Conservation (phyloP, 768 basidiomycete species). For the Suillus bovinus region DNA sequence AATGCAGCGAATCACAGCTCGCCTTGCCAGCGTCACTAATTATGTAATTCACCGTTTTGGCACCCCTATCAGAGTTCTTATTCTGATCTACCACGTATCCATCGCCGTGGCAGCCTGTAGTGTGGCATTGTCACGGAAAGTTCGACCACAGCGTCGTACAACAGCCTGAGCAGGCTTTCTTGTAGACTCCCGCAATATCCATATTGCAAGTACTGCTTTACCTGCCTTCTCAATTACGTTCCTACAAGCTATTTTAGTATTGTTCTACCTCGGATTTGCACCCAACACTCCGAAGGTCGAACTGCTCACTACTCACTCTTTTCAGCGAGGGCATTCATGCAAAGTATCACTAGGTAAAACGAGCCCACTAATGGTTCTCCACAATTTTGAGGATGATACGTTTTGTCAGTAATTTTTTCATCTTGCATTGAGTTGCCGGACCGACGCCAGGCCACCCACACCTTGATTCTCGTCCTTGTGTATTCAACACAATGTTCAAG, state of each 20-base stretch:
- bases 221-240: conserved; percentile 2
- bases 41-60: no score
- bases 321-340: conserved; percentile 68
- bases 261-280: conserved; percentile 72
- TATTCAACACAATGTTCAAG: conserved; percentile 9
- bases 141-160: conserved; percentile 63
- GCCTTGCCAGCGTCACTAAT: no score
- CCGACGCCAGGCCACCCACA: conserved; percentile 1
- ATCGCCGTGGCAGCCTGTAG: no score
- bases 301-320: conserved; percentile 55
- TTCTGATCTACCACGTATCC: no score
- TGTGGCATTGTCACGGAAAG: no score
- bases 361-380: conserved; percentile 12
- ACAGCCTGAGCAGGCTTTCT: conserved; percentile 79
- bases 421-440: conserved; percentile 5
- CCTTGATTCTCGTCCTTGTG: conserved; percentile 11
- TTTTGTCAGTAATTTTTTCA: conserved; percentile 23
- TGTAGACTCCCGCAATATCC: conserved; percentile 75
- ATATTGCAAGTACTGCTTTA: conserved; percentile 50
- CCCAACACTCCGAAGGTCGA: conserved; percentile 74
- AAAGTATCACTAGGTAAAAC: conserved; percentile 70
- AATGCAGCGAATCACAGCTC: no score
- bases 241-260: conserved; percentile 43
- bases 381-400: conserved; percentile 7
- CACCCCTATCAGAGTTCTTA: no score